Conservation (phyloP, 139 green algal species). For the Chlorella sp. region DNA sequence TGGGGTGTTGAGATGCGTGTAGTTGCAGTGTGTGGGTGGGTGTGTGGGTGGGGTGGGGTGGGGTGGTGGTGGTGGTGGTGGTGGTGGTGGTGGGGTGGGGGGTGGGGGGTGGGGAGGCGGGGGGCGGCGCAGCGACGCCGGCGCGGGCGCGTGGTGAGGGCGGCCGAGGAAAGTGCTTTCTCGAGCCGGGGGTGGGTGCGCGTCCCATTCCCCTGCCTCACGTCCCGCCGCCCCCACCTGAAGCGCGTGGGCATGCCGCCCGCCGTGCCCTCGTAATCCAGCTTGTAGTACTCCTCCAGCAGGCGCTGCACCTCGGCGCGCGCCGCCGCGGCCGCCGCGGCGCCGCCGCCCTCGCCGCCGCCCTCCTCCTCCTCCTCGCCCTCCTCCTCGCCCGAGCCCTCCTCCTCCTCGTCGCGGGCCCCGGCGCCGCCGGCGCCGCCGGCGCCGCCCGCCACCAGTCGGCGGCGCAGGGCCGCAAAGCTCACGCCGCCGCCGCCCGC, state of each 20-base stretch:
- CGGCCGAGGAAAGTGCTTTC: too few species aligned
- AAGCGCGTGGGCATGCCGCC: slow-evolving; percentile 79
- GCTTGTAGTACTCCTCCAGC: slow-evolving; percentile 92
- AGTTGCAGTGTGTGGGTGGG: too few species aligned
- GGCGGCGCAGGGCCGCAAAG: slow-evolving; percentile 32
- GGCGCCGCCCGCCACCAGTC: slow-evolving; percentile 7
- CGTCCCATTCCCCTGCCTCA: too few species aligned
- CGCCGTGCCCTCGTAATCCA: slow-evolving; percentile 91
- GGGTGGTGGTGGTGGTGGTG: too few species aligned
- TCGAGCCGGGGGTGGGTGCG: too few species aligned
- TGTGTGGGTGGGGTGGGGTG: too few species aligned
- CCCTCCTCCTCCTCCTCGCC: slow-evolving; percentile 18
- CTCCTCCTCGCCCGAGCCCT: not conserved
- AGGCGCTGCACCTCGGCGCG: slow-evolving; percentile 53
- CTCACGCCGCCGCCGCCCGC: not conserved
- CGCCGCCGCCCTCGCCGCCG: not conserved
- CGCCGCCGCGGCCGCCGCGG: slow-evolving; percentile 13
- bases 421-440: too few species aligned
- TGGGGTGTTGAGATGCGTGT: too few species aligned
- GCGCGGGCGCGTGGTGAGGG: too few species aligned
- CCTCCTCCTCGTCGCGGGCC: not conserved
- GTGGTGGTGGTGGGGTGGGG: too few species aligned
- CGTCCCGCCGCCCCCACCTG: slow-evolving; percentile 19
- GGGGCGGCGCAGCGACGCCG: too few species aligned
- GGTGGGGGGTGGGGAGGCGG: too few species aligned